phyloP scores from a whole-genome alignment of 129 eudicot species.

The Deinandra increscens region DNA sequence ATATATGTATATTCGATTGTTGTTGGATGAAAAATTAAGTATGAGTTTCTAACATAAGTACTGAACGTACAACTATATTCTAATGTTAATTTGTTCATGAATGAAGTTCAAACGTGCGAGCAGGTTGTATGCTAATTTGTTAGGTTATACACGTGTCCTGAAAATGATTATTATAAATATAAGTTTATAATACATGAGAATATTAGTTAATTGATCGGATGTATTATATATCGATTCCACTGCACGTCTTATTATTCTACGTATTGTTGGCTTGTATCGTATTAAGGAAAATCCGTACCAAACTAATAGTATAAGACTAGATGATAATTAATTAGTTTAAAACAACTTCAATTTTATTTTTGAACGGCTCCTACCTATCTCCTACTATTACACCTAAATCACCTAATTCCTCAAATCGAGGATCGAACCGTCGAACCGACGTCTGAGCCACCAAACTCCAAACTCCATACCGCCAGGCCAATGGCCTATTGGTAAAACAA shows the following conservation, averaged over 20 bases:
- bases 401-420: too few relatives aligned
- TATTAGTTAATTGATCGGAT: too few relatives aligned
- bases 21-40: background rate
- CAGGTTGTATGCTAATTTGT: slow-evolving; percentile 30
- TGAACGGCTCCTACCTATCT: too few relatives aligned
- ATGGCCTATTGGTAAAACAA: too few relatives aligned
- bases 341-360: too few relatives aligned
- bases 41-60: background rate
- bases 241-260: slow-evolving; percentile 21
- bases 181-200: background rate
- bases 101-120: slow-evolving; percentile 43
- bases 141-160: slow-evolving; percentile 11
- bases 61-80: background rate
- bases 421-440: too few relatives aligned
- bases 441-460: too few relatives aligned
- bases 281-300: too few relatives aligned
- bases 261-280: background rate
- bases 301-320: too few relatives aligned
- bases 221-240: background rate
- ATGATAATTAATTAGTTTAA: too few relatives aligned
- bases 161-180: slow-evolving; percentile 2
- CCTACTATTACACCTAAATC: too few relatives aligned
- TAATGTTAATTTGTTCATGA: slow-evolving; percentile 24
- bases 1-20: background rate
- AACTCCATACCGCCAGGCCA: too few relatives aligned